These are phyloP conservation scores for Chlorella sp. DNA, from an alignment of 139 green algal genomes.

Conservation along the genomic window DNA sequence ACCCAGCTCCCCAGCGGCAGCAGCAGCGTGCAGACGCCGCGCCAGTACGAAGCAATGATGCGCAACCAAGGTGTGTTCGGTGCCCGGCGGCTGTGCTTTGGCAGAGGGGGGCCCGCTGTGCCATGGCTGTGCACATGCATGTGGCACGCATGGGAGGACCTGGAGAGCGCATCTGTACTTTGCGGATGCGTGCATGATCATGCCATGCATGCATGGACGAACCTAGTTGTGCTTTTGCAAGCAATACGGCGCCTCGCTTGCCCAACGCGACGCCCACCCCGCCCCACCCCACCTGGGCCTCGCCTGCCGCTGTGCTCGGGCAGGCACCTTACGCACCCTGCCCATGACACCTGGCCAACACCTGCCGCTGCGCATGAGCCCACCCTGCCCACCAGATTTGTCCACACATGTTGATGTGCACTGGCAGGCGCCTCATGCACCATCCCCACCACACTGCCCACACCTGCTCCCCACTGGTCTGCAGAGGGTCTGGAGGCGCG, in stretches of 20 bases:
- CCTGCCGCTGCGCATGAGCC: not conserved
- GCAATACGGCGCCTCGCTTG: too few relatives aligned
- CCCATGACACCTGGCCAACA: not conserved
- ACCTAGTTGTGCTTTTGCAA: too few relatives aligned
- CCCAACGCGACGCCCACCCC: too few relatives aligned
- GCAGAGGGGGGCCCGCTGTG: too few relatives aligned
- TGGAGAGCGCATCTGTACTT: too few relatives aligned
- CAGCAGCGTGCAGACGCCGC: slow-evolving; percentile 1
- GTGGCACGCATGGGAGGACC: too few relatives aligned
- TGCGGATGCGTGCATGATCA: too few relatives aligned
- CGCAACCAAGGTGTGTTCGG: not conserved
- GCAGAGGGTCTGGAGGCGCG: slow-evolving; percentile 7
- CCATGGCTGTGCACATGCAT: not conserved
- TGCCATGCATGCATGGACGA: too few relatives aligned
- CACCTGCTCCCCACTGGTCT: not conserved
- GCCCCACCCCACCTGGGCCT: too few relatives aligned
- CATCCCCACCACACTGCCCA: too few relatives aligned
- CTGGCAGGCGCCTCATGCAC: not conserved
- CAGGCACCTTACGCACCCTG: not conserved
- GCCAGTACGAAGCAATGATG: not conserved
- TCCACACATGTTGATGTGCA: not conserved
- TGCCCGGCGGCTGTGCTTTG: not conserved
- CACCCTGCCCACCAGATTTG: not conserved
- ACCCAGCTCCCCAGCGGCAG: not conserved
- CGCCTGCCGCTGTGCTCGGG: too few relatives aligned